phyloP scores from a whole-genome alignment of 345 rosid species.

The Boechera divaricarpa region DNA sequence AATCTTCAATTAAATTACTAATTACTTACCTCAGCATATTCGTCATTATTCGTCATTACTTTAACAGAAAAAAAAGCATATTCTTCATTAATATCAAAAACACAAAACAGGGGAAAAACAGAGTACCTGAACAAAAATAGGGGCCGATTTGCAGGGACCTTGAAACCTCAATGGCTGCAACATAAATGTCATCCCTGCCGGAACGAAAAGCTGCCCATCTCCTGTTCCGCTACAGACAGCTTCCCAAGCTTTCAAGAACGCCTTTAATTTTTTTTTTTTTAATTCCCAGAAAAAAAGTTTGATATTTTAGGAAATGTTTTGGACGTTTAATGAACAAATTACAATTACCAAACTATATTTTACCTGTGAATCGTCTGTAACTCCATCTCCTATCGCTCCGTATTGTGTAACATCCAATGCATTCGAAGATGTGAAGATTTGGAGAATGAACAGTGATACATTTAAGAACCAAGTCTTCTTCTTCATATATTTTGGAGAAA shows the following conservation, averaged over 20 bases:
- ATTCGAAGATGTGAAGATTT: conserved; percentile 33
- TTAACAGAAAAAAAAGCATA: background rate
- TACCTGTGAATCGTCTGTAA: conserved; percentile 44
- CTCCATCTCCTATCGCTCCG: conserved; percentile 49
- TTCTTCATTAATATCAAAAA: background rate
- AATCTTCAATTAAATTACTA: conserved; percentile 36
- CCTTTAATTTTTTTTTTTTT: conserved; percentile 38
- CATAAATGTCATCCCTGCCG: conserved; percentile 44
- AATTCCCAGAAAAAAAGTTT: background rate
- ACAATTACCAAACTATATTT: background rate
- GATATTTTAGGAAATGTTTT: background rate
- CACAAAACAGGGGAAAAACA: conserved; percentile 23
- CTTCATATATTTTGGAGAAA: conserved; percentile 26
- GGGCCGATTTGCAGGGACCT: conserved; percentile 52
- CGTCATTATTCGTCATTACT: background rate
- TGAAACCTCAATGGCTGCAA: conserved; percentile 48
- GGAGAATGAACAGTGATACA: conserved; percentile 37
- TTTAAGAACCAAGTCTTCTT: conserved; percentile 35
- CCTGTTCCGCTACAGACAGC: conserved; percentile 40
- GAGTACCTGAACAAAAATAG: conserved; percentile 47
- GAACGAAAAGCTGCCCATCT: conserved; percentile 39
- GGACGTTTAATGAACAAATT: background rate
- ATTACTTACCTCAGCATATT: background rate
- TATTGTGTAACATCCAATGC: conserved; percentile 45
- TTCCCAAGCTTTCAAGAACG: conserved; percentile 51